These are phyloP conservation scores for Strobilomyces echinocephalus DNA, from an alignment of 768 basidiomycete genomes.

Conservation along the genomic window DNA sequence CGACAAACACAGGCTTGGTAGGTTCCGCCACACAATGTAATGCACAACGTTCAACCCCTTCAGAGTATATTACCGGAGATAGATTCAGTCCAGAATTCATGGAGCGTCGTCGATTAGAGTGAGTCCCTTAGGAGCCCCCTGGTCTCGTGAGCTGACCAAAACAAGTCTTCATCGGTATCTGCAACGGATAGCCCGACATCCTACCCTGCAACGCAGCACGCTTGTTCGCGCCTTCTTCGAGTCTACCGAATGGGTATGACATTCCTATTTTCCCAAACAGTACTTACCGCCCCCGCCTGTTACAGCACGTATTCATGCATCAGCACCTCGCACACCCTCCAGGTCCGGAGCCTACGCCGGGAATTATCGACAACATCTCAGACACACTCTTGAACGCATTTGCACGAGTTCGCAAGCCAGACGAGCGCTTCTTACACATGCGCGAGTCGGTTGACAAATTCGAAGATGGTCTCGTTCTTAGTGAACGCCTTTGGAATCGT, in stretches of 20 bases:
- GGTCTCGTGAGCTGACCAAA: slow-evolving; percentile 3
- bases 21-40: slow-evolving; percentile 25
- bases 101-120: slow-evolving; percentile 88
- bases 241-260: slow-evolving; percentile 94
- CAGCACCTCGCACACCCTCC: slow-evolving; percentile 92
- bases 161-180: slow-evolving; percentile 87
- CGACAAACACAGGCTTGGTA: slow-evolving; percentile 94
- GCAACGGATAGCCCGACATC: slow-evolving; percentile 86
- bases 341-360: slow-evolving; percentile 68
- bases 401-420: slow-evolving; percentile 91
- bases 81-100: slow-evolving; percentile 97
- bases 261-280: background rate
- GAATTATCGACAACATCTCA: slow-evolving; percentile 90
- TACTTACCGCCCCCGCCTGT: slow-evolving; percentile 4
- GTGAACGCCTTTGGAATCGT: slow-evolving; percentile 79
- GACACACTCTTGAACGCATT: slow-evolving; percentile 97
- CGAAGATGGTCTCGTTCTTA: slow-evolving; percentile 82
- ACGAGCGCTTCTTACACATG: slow-evolving; percentile 92
- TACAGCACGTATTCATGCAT: slow-evolving; percentile 93
- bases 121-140: slow-evolving; percentile 28
- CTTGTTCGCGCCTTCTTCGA: slow-evolving; percentile 93
- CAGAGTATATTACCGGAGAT: slow-evolving; percentile 97
- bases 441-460: slow-evolving; percentile 91
- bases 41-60: slow-evolving; percentile 1
- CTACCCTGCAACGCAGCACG: slow-evolving; percentile 86